Percentiles rank a stretch among this genome's conserved stretches.
phyloP scores from a whole-genome alignment of 192 early-diverging fungal species.

The Piromyces sp. region DNA sequence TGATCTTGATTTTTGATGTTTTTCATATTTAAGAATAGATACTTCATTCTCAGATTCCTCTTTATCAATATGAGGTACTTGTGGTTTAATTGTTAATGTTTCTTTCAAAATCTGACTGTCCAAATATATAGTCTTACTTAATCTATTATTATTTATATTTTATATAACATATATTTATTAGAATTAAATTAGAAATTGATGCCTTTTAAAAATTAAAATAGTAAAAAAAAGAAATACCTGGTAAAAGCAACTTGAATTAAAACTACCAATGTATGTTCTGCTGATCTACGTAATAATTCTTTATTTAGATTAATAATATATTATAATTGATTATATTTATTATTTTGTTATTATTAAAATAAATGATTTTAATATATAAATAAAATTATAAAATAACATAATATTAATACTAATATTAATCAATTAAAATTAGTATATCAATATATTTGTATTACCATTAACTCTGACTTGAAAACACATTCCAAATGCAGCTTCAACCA shows the following conservation, averaged over 20 bases:
- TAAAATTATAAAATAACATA: too few relatives aligned
- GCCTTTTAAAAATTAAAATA: background rate
- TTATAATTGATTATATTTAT: too few relatives aligned
- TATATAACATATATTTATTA: too few relatives aligned
- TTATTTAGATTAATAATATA: too few relatives aligned
- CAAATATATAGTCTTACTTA: background rate
- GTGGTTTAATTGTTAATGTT: background rate
- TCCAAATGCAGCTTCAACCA: constrained; percentile 91
- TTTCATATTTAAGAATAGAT: background rate
- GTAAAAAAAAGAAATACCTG: constrained; percentile 17
- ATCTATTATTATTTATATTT: too few relatives aligned
- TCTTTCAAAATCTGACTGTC: background rate
- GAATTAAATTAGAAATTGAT: too few relatives aligned
- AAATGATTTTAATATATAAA: too few relatives aligned
- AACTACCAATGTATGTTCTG: constrained; percentile 60
- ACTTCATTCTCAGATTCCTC: background rate
- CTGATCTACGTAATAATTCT: constrained; percentile 59
- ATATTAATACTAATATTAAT: background rate
- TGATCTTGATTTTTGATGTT: background rate
- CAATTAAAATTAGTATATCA: background rate
- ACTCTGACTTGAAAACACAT: constrained; percentile 90
- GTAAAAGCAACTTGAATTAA: constrained; percentile 61
- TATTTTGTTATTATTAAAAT: too few relatives aligned
- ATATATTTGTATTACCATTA: constrained; percentile 25
- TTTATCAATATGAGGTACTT: background rate